Conservation (phyloP, 225 moss, liverwort and hornwort genomes). For the Physcomitrellopsis africana region DNA sequence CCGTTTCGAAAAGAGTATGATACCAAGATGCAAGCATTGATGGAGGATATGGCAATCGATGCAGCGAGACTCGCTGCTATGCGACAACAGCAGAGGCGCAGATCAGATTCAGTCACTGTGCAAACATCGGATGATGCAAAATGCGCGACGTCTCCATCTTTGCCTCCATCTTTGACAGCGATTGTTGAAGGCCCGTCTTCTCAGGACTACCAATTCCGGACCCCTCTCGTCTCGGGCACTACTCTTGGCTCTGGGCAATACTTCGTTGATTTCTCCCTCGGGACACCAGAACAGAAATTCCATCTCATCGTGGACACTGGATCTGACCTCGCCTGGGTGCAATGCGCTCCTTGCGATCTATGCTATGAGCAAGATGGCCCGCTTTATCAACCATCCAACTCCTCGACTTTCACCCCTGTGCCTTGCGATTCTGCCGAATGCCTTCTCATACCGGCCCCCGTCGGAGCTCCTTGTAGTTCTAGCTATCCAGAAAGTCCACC, state of each 20-base stretch:
- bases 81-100: slow-evolving; percentile 17
- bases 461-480: slow-evolving; percentile 57
- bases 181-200: slow-evolving; percentile 51
- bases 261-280: background rate
- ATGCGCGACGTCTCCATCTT: background rate
- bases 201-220: slow-evolving; percentile 55
- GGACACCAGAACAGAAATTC: too few species aligned
- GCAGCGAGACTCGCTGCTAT: slow-evolving; percentile 31
- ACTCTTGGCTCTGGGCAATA: too few species aligned
- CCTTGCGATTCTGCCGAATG: slow-evolving; percentile 52
- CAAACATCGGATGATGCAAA: background rate
- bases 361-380: slow-evolving; percentile 62
- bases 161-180: slow-evolving; percentile 48
- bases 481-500: slow-evolving; percentile 43
- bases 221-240: slow-evolving; percentile 55
- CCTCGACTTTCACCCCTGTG: slow-evolving; percentile 49
- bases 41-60: slow-evolving; percentile 57
- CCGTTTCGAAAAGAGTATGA: slow-evolving; percentile 47
- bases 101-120: background rate
- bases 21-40: slow-evolving; percentile 43
- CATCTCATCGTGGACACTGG: too few species aligned
- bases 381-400: slow-evolving; percentile 45
- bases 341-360: slow-evolving; percentile 28
- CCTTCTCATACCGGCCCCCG: slow-evolving; percentile 57
- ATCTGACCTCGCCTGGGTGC: too few species aligned